Conservation (phyloP, 2,329 filamentous ascomycete species). For the Alternaria gansuensis region DNA sequence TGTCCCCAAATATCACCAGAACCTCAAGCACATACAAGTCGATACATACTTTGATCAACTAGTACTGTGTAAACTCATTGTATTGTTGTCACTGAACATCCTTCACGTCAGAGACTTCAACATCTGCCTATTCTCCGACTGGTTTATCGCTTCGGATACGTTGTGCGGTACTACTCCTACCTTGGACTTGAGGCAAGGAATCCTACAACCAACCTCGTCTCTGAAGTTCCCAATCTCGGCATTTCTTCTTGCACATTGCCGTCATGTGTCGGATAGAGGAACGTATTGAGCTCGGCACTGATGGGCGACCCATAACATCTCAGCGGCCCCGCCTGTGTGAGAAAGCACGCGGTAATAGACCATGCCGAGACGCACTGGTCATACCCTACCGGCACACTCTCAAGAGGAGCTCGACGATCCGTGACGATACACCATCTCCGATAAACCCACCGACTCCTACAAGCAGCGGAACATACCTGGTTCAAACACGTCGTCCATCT, state of each 20-base stretch:
- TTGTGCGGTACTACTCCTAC: conserved; percentile 17
- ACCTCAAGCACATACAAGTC: background rate
- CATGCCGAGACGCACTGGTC: conserved; percentile 40
- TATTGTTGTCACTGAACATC: background rate
- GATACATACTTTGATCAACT: background rate
- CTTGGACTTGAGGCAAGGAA: conserved; percentile 24
- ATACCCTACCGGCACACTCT: conserved; percentile 38
- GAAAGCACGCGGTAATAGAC: conserved; percentile 30
- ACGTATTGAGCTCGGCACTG: conserved; percentile 38
- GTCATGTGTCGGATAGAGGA: conserved; percentile 49
- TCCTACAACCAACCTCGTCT: background rate
- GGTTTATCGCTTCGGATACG: conserved; percentile 34
- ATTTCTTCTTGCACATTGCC: conserved; percentile 3
- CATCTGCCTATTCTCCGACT: conserved; percentile 33
- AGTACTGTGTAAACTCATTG: background rate
- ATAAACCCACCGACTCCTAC: conserved; percentile 46
- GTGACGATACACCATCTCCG: conserved; percentile 43
- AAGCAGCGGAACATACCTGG: conserved; percentile 34
- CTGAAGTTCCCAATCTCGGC: background rate
- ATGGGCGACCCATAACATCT: conserved; percentile 39
- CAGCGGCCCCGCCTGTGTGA: conserved; percentile 40
- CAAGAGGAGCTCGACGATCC: conserved; percentile 25
- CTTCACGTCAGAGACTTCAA: conserved; percentile 15
- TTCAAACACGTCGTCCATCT: conserved; percentile 39
- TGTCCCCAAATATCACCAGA: conserved; percentile 12